Base-by-base conservation (phyloP, 106 monocot genomes). In the Platanthera zijinensis region DNA sequence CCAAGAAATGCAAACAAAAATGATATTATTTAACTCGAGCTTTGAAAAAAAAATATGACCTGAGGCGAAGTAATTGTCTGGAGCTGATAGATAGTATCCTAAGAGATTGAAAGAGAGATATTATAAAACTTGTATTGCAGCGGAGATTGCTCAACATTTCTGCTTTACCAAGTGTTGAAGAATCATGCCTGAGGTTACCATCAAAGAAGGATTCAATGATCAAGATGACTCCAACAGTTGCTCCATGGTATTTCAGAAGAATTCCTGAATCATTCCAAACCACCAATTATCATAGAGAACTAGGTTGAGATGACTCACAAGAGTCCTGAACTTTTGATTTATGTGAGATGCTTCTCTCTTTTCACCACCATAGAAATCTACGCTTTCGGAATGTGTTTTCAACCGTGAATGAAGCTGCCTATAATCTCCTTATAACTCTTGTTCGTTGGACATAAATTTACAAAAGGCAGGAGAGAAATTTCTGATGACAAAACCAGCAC, bases 211-310 rank as follows among this genome's bases (percentile, higher is more conserved):
- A 94, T 70, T 99, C 99, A 75, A 99, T 90, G 17, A 99, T 99
- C 53, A 99, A 83, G 59, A 94, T 71, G 75, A 99, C 99, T 76
- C 76, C 99, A 54, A 99, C 89, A 6, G 99, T 99, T 14, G 99
- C 99, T 82, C 99, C 99, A 14, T 94, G 92, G 77, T 99, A 99
- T 83, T 99, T 99, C 77, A 99, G 71, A 12, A 99, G 82, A 99
- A 99, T 62, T 99, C 99, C 74, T 99, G 99, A 82, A 94, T 90
- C 92, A 99, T 99, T 69, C 99, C 99, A 88, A 99, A 99, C 99
- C 99, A 99, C 99, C 99, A 99, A 74, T 99, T n/a, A n/a, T n/a
- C n/a, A n/a, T n/a, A n/a, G n/a, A n/a, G n/a, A n/a, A n/a, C n/a
- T n/a, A n/a, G n/a, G n/a, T n/a, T n/a, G n/a, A n/a, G n/a, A n/a